phyloP scores from a whole-genome alignment of 305 asterid species.

The Withania somnifera region DNA sequence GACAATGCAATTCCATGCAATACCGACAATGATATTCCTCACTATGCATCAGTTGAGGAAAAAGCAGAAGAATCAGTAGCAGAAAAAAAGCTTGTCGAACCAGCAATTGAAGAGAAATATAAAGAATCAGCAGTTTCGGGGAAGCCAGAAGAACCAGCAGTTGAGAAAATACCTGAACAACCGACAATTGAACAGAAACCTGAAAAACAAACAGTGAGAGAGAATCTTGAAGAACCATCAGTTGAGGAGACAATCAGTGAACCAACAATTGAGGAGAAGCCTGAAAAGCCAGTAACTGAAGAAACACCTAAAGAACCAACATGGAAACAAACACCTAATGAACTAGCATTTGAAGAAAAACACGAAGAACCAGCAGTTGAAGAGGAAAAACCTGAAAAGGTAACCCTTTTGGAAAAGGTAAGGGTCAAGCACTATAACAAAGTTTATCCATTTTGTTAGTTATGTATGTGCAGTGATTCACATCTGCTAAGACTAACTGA shows the following conservation, averaged over 20 bases:
- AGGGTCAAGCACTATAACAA: not conserved
- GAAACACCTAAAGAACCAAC: not conserved
- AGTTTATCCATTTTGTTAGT: not conserved
- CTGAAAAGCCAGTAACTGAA: not conserved
- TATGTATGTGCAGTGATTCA: not conserved
- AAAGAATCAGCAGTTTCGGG: not conserved
- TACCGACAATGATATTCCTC: not conserved
- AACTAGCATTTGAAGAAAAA: not conserved
- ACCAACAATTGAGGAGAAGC: not conserved
- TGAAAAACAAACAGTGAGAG: not conserved
- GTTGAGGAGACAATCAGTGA: not conserved
- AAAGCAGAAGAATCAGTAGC: not conserved
- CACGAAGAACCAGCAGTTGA: not conserved
- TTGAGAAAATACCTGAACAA: not conserved
- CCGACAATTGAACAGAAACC: not conserved
- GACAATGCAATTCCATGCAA: not conserved
- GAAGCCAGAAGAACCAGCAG: not conserved
- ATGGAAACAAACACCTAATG: not conserved
- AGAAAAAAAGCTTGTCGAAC: not conserved
- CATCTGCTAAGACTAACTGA: conserved; percentile 1
- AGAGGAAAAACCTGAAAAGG: not conserved
- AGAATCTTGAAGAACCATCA: not conserved
- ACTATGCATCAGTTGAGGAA: not conserved
- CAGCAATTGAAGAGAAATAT: not conserved
- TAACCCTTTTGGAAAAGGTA: not conserved